Evolutionary conservation across 208 protist species (phyloP).

Genomic region (Porcisia hertigi): DNA sequence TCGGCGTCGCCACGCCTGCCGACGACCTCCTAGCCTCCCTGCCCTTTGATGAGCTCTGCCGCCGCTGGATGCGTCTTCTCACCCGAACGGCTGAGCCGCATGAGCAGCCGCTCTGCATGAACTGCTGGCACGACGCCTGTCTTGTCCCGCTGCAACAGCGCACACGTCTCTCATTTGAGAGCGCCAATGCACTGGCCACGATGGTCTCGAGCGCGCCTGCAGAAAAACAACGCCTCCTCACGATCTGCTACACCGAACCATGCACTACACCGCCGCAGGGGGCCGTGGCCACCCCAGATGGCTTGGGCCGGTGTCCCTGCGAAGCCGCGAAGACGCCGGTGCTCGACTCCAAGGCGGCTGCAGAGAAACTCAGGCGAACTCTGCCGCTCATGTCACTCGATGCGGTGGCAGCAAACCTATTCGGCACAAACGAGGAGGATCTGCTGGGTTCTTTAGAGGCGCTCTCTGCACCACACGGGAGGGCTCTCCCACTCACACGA

Average conservation of each 20-base stretch:
- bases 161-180: slow-evolving; percentile 1
- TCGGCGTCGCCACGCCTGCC: not conserved
- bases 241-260: slow-evolving; percentile 5
- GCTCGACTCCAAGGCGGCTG: not conserved
- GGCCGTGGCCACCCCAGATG: not conserved
- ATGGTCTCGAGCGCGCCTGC: not conserved
- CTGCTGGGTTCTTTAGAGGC: slow-evolving; percentile 4
- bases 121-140: slow-evolving; percentile 17
- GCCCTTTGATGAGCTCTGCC: slow-evolving; percentile 19
- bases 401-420: slow-evolving; percentile 25
- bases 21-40: not conserved
- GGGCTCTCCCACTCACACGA: not conserved
- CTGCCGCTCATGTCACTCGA: slow-evolving; percentile 14
- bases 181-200: slow-evolving; percentile 1
- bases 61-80: slow-evolving; percentile 29
- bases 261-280: not conserved
- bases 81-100: slow-evolving; percentile 6
- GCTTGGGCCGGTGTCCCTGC: too few species aligned
- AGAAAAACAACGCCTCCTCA: not conserved
- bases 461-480: slow-evolving; percentile 11
- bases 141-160: slow-evolving; percentile 24
- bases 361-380: not conserved
- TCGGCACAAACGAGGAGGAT: slow-evolving; percentile 3
- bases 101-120: slow-evolving; percentile 25
- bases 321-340: not conserved